Base-by-base conservation (phyloP, 345 rosid species). In the Cardamine resedifolia region DNA sequence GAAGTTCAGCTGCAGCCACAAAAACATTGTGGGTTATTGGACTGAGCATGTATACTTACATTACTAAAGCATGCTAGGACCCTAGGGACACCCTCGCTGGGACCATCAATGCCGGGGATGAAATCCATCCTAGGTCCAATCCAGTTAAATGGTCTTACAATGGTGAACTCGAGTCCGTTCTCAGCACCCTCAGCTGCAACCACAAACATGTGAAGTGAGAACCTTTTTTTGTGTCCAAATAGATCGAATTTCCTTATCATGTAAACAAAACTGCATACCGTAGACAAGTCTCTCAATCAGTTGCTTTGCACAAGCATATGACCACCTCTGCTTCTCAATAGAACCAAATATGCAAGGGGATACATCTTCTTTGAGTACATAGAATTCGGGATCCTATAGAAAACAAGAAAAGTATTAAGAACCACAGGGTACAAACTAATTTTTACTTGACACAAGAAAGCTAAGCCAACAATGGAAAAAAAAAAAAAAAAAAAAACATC, bases 61-160 rank as follows among this genome's bases (percentile, higher is more conserved):
- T 95, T 95, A 80, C 99, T 95, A 72, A 95, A 95, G 88, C 99
- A 95, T 1, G 99, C 99, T 62, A 92, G 81, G 75, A 95, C 99
- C 76, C 99, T 84, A 21, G 99, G 99, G 68, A 95, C 99, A 61
- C 99, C 99, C 87, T 95, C 99, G 73, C 98, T 92, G 27, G 99
- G 99, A 70, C 99, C 99, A 77, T 95, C 99, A 80, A 95, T 84
- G 51, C 99, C 99, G 20, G 98, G 99, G 73, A 92, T 95, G 81
- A 95, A 95, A 80, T 95, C 99, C 99, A 95, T 95, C 83, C 99
- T 87, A 20, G 99, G 98, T 79, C 99, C 99, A 86, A 95, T 95
- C 99, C 99, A 95, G 89, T 95, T 95, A 57, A 95, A 95, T 26
- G 99, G 99, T 65, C 99, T 88, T 73, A 95, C 99, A 72, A 95